Base-by-base conservation (phyloP, 768 basidiomycete species). In the Suillus tomentosus region DNA sequence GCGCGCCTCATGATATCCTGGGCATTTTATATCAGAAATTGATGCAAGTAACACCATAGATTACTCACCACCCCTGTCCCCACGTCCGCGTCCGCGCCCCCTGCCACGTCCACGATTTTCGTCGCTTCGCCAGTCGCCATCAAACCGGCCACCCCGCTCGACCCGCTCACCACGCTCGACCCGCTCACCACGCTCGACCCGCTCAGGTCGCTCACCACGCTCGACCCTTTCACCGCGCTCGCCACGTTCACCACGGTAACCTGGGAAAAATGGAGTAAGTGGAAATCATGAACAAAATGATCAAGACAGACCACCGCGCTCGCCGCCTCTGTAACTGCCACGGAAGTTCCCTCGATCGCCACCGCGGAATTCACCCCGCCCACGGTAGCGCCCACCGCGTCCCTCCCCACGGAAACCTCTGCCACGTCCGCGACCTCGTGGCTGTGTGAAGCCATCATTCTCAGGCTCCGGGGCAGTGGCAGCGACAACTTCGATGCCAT, bases 401-500 rank as follows among this genome's bases (percentile, higher is more conserved):
- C 80, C 79, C 63, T 78, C 80, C 57, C 80, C 79, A 54, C 80
- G 77, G 63, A 70, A 67, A 36, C 77, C 78, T 64, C 82, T 80
- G 60, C 79, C 78, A 47, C 81, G 79, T 51, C 84, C 83, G 60
- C 85, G 81, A 48, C 82, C 81, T 9, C 85, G 75, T 17, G 82
- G 71, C 61, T 79, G 79, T 2, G 74, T 83, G 71, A 91, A 92
- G 5, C 89, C 90, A 43, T 91, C 90, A 3, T 88, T 87, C 56
- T 85, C 88, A 8, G 61, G 39, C 8, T 39, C 70, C 34, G 71
- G 69, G 37, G 69, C 69, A 17, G 73, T 24, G 14, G 70, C 63
- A 22, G 67, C 71, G 15, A 70, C 64, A n/a, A 66, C 71, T 62
- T 67, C 71, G 17, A 68, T 72, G 6, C 69, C 69, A 50, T 72